Evolutionary conservation across 345 rosid genomes (phyloP), one percentile per base, ranked within the genome.

Genomic region (Brassica nigra): DNA sequence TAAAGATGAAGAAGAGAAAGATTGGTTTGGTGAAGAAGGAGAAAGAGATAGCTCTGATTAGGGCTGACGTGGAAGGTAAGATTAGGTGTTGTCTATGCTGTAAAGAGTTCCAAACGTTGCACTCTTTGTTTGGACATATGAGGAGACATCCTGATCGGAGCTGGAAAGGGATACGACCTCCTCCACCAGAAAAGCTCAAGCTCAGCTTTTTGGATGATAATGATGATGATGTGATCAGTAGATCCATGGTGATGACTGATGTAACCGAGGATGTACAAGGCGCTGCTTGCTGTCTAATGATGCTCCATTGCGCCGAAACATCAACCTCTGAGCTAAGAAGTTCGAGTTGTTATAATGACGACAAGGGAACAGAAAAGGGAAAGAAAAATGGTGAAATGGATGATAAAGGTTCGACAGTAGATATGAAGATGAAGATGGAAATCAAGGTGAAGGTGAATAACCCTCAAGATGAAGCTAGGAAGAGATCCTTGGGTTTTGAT

Each of bases 91-190:
- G 71, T 66, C 28, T 82, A 7, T 88, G 91, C 66, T 71, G 79
- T 4, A 85, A 84, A 76, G 83, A 37, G 18, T 88, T 86, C 69
- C 69, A 49, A 52, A 83, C 89, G 0, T 72, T 42, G 81, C 84
- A 83, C 62, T 86, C 89, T 28, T 77, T 88, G 81, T 92, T 85
- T 66, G 95, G 97, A n/a, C 97, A 92, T 84, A 92, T 92, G 95
- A 85, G 92, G 83, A 85, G 88, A 70, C 97, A 92, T 55, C 97
- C 95, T 14, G 92, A 88, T 36, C 81, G 93, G 15, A 81, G 75
- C 55, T 89, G 90, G 90, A 86, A 89, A 71, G 93, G 95, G 6
- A 73, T 85, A 66, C 75, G 79, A 36, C 93, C 90, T 4, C 90
- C 92, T 0, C 9, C 73, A 33, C 11, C 57, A 1, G 67, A 62